A percentile compares a stretch with the other conserved stretches of the same genome.
phyloP scores from a whole-genome alignment of 805 yeast genomes.

The Candida pini region DNA sequence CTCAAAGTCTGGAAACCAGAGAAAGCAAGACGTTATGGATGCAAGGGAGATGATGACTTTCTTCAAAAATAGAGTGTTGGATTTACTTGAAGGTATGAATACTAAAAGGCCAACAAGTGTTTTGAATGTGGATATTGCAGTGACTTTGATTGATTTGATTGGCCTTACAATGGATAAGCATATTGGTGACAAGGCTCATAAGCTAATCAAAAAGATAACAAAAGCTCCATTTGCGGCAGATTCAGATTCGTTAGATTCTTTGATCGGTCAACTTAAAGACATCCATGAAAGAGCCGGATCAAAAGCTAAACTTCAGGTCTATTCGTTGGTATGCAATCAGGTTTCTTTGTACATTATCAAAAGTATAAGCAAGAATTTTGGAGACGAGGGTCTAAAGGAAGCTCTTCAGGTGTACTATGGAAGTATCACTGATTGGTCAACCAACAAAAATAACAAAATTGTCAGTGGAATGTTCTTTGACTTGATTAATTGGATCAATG shows the following conservation, averaged over 20 bases:
- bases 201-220: conserved; percentile 58
- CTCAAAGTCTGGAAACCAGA: conserved; percentile 52
- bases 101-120: conserved; percentile 38
- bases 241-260: neutral
- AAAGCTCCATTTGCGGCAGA: conserved; percentile 33
- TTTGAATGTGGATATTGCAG: conserved; percentile 38
- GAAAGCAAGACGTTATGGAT: conserved; percentile 66
- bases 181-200: conserved; percentile 71
- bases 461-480: conserved; percentile 63
- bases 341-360: conserved; percentile 63
- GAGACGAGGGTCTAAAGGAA: conserved; percentile 32
- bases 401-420: conserved; percentile 52
- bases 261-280: conserved; percentile 26
- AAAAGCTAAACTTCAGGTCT: conserved; percentile 42
- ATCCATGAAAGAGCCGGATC: conserved; percentile 41
- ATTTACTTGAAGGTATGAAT: conserved; percentile 62
- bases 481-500: conserved; percentile 70
- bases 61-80: conserved; percentile 74
- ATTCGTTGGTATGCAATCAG: conserved; percentile 54
- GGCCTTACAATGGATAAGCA: conserved; percentile 62
- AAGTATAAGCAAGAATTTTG: conserved; percentile 36
- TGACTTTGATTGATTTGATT: conserved; percentile 57
- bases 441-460: conserved; percentile 38
- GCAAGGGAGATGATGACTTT: conserved; percentile 76
- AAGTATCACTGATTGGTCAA: conserved; percentile 59